Conservation (phyloP, 768 basidiomycete genomes). For the Rhizopogon salebrosus region DNA sequence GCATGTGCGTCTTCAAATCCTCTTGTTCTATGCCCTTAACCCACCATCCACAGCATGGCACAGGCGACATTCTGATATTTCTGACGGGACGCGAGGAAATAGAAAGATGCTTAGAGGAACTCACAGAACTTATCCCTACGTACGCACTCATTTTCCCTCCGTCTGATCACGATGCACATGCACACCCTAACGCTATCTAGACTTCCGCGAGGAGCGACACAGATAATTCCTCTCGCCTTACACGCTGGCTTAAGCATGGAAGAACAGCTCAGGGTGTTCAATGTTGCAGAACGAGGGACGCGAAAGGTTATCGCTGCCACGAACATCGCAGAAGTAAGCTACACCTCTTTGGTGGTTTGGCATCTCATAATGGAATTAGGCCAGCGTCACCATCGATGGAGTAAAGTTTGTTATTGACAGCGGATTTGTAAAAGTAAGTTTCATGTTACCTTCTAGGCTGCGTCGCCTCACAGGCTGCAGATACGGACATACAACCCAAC, state of each 20-base stretch:
- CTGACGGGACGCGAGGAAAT: slow-evolving; percentile 96
- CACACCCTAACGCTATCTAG: slow-evolving; percentile 24
- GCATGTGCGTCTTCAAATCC: slow-evolving; percentile 45
- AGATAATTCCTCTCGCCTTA: slow-evolving; percentile 66
- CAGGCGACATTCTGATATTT: slow-evolving; percentile 91
- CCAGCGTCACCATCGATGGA: slow-evolving; percentile 95
- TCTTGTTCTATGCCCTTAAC: neutral
- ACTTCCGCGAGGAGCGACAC: slow-evolving; percentile 48
- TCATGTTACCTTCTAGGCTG: neutral
- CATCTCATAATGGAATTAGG: slow-evolving; percentile 37
- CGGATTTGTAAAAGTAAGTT: slow-evolving; percentile 87
- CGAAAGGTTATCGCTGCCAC: slow-evolving; percentile 92
- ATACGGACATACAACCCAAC: slow-evolving; percentile 88
- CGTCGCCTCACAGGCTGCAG: slow-evolving; percentile 32
- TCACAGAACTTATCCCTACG: slow-evolving; percentile 77
- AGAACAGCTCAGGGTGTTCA: slow-evolving; percentile 85
- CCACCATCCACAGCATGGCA: slow-evolving; percentile 49
- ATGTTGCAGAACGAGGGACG: slow-evolving; percentile 63
- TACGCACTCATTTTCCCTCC: slow-evolving; percentile 19
- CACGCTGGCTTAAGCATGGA: slow-evolving; percentile 87
- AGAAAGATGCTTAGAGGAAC: slow-evolving; percentile 75
- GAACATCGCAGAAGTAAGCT: slow-evolving; percentile 85
- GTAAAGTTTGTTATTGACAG: slow-evolving; percentile 91
- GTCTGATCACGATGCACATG: slow-evolving; percentile 3
- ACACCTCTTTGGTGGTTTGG: neutral